Conservation (phyloP, 176 grass and related monocot genomes). For the Ensete glaucum region DNA sequence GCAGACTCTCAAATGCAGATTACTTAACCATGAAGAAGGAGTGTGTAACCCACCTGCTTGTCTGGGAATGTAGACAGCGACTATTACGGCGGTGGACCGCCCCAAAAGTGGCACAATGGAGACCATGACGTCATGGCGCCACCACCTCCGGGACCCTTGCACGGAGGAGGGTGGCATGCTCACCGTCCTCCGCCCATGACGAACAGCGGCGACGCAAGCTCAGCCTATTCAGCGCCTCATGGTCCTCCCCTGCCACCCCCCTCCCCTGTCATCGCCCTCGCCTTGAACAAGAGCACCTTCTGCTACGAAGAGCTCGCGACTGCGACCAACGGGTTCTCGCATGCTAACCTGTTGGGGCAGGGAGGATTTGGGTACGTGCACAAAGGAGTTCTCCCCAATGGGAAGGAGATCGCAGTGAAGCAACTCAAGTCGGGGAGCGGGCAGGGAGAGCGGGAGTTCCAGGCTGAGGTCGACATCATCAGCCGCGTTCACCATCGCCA, state of each 20-base stretch:
- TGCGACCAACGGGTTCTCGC: conserved; percentile 28
- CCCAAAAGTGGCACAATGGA: conserved; percentile 33
- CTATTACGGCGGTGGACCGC: conserved; percentile 12
- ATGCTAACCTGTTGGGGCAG: conserved; percentile 35
- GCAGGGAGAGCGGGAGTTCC: conserved; percentile 54
- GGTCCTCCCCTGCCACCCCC: conserved; percentile 26
- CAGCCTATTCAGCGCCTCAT: conserved; percentile 18
- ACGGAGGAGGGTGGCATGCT: conserved; percentile 14
- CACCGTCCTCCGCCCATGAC: not conserved
- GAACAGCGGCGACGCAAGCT: conserved; percentile 11
- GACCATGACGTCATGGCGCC: conserved; percentile 20
- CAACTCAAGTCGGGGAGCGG: conserved; percentile 45
- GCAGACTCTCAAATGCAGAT: not conserved
- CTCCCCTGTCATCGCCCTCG: conserved; percentile 24
- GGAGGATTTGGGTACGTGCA: conserved; percentile 51
- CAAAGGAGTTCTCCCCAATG: conserved; percentile 39
- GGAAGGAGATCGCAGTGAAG: conserved; percentile 51
- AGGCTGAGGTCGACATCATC: conserved; percentile 56
- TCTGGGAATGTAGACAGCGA: not conserved
- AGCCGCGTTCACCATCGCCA: conserved; percentile 51
- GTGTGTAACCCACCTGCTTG: not conserved
- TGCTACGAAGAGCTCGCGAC: conserved; percentile 34
- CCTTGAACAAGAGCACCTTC: conserved; percentile 40
- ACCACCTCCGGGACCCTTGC: conserved; percentile 17
- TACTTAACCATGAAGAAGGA: not conserved